phyloP scores from a whole-genome alignment of 345 rosid genomes.

The Aegle marmelos region DNA sequence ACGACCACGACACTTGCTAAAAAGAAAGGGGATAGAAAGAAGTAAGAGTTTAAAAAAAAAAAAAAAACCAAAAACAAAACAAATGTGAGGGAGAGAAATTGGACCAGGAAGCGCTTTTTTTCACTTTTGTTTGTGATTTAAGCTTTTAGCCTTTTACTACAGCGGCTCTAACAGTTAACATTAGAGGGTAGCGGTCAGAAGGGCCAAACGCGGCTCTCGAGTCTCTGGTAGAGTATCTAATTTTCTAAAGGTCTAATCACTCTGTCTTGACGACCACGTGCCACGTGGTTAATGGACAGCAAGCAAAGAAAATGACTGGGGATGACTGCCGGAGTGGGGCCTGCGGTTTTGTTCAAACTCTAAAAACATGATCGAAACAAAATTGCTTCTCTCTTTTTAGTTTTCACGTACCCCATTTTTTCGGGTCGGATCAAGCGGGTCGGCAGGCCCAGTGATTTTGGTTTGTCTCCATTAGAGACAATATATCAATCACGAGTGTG shows the following conservation, averaged over 20 bases:
- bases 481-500: not conserved
- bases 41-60: not conserved
- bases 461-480: not conserved
- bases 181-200: not conserved
- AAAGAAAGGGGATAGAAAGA: not conserved
- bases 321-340: not conserved
- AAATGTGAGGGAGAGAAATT: not conserved
- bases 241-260: not conserved
- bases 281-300: slow-evolving; percentile 31
- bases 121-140: not conserved
- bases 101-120: not conserved
- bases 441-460: not conserved
- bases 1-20: slow-evolving; percentile 14
- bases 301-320: not conserved
- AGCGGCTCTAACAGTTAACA: not conserved
- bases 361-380: slow-evolving; percentile 8
- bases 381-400: not conserved
- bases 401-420: not conserved
- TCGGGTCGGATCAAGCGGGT: not conserved
- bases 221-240: not conserved
- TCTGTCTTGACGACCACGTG: slow-evolving; percentile 23
- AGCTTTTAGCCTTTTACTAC: not conserved
- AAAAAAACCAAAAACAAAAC: no score
- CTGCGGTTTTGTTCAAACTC: slow-evolving; percentile 8
- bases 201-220: slow-evolving; percentile 34